phyloP scores from a whole-genome alignment of 2,329 filamentous ascomycete genomes.

The Cercospora beticola region DNA sequence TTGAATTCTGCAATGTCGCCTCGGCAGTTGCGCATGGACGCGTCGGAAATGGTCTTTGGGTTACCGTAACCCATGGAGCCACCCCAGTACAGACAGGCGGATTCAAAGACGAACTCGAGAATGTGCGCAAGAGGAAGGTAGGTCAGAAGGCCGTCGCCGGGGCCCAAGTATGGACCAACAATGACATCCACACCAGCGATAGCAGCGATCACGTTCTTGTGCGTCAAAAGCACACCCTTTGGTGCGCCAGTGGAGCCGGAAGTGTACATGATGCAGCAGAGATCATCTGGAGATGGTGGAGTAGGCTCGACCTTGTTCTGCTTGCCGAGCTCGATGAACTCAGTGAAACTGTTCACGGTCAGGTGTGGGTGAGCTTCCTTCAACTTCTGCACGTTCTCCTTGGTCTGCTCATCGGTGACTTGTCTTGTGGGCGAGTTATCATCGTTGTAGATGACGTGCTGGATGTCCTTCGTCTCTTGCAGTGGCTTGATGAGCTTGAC shows the following conservation, averaged over 20 bases:
- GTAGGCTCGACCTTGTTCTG: constrained; percentile 69
- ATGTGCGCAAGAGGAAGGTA: constrained; percentile 96
- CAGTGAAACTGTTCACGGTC: constrained; percentile 56
- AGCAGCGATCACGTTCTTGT: constrained; percentile 76
- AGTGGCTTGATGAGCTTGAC: constrained; percentile 55
- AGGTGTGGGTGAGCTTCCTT: constrained; percentile 55
- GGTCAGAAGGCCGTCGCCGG: constrained; percentile 76
- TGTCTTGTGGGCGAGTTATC: constrained; percentile 41
- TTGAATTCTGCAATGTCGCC: constrained; percentile 91
- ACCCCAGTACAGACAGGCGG: constrained; percentile 83
- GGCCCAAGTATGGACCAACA: constrained; percentile 74
- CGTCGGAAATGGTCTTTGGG: constrained; percentile 82
- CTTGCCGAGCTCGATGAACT: constrained; percentile 56
- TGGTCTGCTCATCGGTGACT: constrained; percentile 45
- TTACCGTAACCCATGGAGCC: constrained; percentile 92
- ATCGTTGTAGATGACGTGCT: constrained; percentile 60
- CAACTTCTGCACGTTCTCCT: constrained; percentile 55
- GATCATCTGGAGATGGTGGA: constrained; percentile 70
- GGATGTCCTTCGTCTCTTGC: constrained; percentile 56
- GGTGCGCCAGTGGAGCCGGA: constrained; percentile 86
- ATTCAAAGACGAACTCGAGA: constrained; percentile 94
- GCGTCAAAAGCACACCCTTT: constrained; percentile 83
- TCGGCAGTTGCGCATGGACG: constrained; percentile 81
- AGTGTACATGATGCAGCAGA: constrained; percentile 80
- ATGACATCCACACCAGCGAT: constrained; percentile 77